Base-by-base conservation (phyloP, 352 stramenopile species). In the Phytophthora boehmeriae region DNA sequence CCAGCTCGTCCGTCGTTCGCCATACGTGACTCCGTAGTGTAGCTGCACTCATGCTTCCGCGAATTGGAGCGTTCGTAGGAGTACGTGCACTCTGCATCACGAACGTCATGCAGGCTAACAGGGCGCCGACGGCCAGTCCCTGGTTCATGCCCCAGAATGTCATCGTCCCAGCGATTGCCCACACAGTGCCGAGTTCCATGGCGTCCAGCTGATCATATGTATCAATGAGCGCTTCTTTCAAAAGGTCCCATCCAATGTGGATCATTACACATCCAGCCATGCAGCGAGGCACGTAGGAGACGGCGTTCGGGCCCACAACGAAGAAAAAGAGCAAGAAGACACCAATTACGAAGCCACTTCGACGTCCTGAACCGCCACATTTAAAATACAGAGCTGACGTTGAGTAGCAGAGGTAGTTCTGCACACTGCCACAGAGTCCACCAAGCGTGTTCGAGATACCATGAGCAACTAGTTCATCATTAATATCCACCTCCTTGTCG, bases 231-330 rank as follows among this genome's bases (percentile, higher is more conserved):
- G 90, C 88, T 67, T 98, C 92, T 13, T 93, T 83, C 45, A 96
- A 79, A 35, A 98, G 50, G 61, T 97, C 90, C 52, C 96, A 80
- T 23, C 92, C 89, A 55, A 96, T 90, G 58, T 98, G 90, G 49
- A 97, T 88, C 72, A 98, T 92, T 14, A 98, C 66, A 57, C 90
- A 97, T 3, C 92, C 92, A 11, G 92, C 92, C 90, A 98, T 97
- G 63, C 89, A 97, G 1, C 92, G 80, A n/a, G 92, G 92, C 14
- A 97, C 81, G 54, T 94, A 96, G 8, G 81, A 80, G 10, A 95
- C 89, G 17, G 89, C 83, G 34, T 86, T 83, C 4, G 89, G 89
- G 0, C 92, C 92, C 42, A 96, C 67, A 54, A 97, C 87, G 63
- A 98, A 97, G 69, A 97, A 90, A 23, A 89, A 73, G 17, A 89